Conservation (phyloP, 148 eudicot genomes). For the Diospyros lotus region DNA sequence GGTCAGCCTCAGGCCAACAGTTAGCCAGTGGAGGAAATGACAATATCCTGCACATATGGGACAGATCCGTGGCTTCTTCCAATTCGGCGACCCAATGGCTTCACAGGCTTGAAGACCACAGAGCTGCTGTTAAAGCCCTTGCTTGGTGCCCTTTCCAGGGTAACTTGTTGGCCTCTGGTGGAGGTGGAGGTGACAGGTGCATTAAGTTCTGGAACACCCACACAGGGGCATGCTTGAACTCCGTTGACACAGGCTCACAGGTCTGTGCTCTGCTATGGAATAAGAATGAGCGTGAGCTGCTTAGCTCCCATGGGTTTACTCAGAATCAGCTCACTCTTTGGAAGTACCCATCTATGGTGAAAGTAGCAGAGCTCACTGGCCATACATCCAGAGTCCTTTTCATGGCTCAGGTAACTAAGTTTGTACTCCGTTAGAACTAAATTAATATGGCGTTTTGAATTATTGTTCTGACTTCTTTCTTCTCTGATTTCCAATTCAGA, state of each 20-base stretch:
- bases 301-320: conserved; percentile 90
- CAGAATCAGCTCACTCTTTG: conserved; percentile 91
- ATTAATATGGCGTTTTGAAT: too few relatives aligned
- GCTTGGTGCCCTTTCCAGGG: conserved; percentile 99
- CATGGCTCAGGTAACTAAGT: conserved; percentile 66
- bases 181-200: conserved; percentile 81
- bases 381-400: conserved; percentile 90
- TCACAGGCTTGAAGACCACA: conserved; percentile 89
- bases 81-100: conserved; percentile 72
- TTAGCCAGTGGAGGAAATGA: conserved; percentile 93
- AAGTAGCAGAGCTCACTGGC: conserved; percentile 85
- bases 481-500: conserved; percentile 32
- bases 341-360: conserved; percentile 98
- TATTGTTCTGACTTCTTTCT: conserved; percentile 2
- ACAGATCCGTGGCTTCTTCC: conserved; percentile 64
- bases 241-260: conserved; percentile 88
- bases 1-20: conserved; percentile 91
- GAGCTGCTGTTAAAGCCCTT: conserved; percentile 93
- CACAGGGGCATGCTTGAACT: conserved; percentile 87
- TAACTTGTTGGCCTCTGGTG: conserved; percentile 83
- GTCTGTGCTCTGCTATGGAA: conserved; percentile 90
- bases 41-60: conserved; percentile 90
- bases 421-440: background rate
- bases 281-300: conserved; percentile 79
- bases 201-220: conserved; percentile 98